Evolutionary conservation across 345 rosid genomes (phyloP).

Genomic region (Populus davidiana): DNA sequence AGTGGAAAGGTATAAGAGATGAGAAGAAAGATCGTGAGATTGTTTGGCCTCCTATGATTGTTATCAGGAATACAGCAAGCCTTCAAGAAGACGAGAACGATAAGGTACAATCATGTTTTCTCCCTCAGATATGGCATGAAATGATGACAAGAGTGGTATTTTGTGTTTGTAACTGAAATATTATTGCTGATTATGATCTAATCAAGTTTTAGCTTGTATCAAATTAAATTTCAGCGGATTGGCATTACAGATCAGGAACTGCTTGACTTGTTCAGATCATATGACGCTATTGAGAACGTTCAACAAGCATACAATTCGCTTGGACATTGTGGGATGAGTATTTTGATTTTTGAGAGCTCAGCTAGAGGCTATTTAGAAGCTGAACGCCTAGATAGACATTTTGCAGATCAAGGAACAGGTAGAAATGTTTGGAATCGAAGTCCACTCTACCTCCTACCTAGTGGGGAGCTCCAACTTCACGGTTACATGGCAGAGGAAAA

Average conservation of each 20-base stretch:
- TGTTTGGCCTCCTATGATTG: conserved; percentile 94
- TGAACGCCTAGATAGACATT: conserved; percentile 60
- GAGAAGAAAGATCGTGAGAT: conserved; percentile 62
- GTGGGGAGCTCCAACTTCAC: conserved; percentile 68
- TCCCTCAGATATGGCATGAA: background rate
- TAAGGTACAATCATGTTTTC: conserved; percentile 41
- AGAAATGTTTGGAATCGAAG: conserved; percentile 54
- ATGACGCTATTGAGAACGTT: conserved; percentile 53
- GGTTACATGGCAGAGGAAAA: conserved; percentile 71
- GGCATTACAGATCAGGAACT: conserved; percentile 84
- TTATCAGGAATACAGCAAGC: conserved; percentile 57
- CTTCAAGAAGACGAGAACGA: conserved; percentile 61
- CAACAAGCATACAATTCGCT: conserved; percentile 72
- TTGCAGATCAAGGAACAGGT: conserved; percentile 57
- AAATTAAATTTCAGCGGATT: conserved; percentile 49
- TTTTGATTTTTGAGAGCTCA: conserved; percentile 64
- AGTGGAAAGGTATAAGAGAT: conserved; percentile 62
- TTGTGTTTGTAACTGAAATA: background rate
- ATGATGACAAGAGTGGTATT: no score
- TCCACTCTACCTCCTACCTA: conserved; percentile 28
- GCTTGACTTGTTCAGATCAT: conserved; percentile 53
- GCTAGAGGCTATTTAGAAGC: conserved; percentile 74
- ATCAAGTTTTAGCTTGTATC: background rate
- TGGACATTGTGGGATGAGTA: conserved; percentile 67
- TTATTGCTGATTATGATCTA: background rate